Evolutionary conservation across 805 yeast genomes (phyloP), one percentile per base, ranked within the genome.

Genomic region (Candida corydali): DNA sequence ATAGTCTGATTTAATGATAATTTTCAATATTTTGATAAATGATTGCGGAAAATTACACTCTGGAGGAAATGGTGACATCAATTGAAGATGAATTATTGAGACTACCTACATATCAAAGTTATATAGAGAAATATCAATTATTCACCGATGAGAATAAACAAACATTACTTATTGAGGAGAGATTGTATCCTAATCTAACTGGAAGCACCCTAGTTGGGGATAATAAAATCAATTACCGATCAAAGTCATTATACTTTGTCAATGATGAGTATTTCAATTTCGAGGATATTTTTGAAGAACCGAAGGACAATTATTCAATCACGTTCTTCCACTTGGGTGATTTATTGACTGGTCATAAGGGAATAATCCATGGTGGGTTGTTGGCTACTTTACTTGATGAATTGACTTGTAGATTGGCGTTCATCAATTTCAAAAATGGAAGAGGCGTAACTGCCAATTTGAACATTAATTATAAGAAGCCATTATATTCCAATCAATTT

Each of bases 361-460:
- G 58, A 3, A 64, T 66, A 10, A 60, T 66, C n/a, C 72, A 66
- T 42, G 73, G 72, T 1, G 72, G 73, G 2, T 49, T 66, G 29
- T 45, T 66, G 17, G 72, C 73, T 23, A 67, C 72, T 1, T 47
- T 65, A 19, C 49, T 67, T 39, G 72, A 67, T 44, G 72, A 67
- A 41, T 47, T 65, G 30, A 63, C 71, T 3, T 67, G 73, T 38
- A 44, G 70, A 10, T 47, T 67, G 20, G 73, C 70, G 9, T 66
- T 67, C 41, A 63, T 63, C 39, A 67, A 65, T 44, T 57, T 59
- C 38, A 51, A 57, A 25, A 60, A 69, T 17, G 58, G 56, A 36
- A 58, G 55, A 40, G 73, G 69, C 1, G 70, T 67, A 14, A 67
- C 73, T 10, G 73, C 73, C 10, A 65, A 63, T 39, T 61, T 66